Percentiles rank a stretch among this genome's conserved stretches.
Evolutionary conservation across 805 yeast species (phyloP).

Genomic region (Zygotorulaspora chibaensis): DNA sequence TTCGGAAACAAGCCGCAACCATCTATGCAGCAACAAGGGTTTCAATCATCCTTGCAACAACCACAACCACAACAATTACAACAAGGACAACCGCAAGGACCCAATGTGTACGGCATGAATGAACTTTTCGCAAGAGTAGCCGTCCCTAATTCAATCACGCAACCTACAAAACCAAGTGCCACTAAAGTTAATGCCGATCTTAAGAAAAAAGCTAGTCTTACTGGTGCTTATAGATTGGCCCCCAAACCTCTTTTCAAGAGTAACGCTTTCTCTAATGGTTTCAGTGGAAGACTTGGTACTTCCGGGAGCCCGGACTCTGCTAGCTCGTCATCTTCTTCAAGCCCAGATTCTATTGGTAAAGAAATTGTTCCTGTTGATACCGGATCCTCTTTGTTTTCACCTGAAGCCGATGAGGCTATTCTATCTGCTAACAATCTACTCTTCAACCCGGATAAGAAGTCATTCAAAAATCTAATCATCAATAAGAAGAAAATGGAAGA

Average conservation of each 20-base stretch:
- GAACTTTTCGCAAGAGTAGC: slow-evolving; percentile 51
- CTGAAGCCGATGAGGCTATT: slow-evolving; percentile 24
- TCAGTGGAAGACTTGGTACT: slow-evolving; percentile 2
- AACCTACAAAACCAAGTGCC: slow-evolving; percentile 42
- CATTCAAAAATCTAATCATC: slow-evolving; percentile 29
- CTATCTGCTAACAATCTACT: slow-evolving; percentile 20
- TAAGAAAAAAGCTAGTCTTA: slow-evolving; percentile 58
- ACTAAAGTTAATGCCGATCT: slow-evolving; percentile 44
- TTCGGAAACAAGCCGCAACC: slow-evolving; percentile 37
- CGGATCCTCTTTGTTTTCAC: slow-evolving; percentile 10
- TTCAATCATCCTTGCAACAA: slow-evolving; percentile 11
- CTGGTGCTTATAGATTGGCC: slow-evolving; percentile 57
- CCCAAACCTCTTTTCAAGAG: slow-evolving; percentile 55
- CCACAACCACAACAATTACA: slow-evolving; percentile 28
- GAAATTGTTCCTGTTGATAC: slow-evolving; percentile 12
- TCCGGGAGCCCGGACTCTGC: slow-evolving; percentile 5
- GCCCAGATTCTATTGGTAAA: slow-evolving; percentile 16
- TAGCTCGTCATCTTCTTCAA: slow-evolving; percentile 9
- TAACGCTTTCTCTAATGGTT: slow-evolving; percentile 7
- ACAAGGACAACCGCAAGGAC: slow-evolving; percentile 36
- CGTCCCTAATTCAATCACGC: slow-evolving; percentile 38
- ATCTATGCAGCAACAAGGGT: slow-evolving; percentile 11
- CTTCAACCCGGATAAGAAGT: slow-evolving; percentile 29
- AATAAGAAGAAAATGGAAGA: slow-evolving; percentile 20
- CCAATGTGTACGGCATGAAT: slow-evolving; percentile 70